A percentile compares a stretch with the other conserved stretches of the same genome.
phyloP scores from a whole-genome alignment of 2,329 filamentous ascomycete genomes.

The Diaporthe australafricana region DNA sequence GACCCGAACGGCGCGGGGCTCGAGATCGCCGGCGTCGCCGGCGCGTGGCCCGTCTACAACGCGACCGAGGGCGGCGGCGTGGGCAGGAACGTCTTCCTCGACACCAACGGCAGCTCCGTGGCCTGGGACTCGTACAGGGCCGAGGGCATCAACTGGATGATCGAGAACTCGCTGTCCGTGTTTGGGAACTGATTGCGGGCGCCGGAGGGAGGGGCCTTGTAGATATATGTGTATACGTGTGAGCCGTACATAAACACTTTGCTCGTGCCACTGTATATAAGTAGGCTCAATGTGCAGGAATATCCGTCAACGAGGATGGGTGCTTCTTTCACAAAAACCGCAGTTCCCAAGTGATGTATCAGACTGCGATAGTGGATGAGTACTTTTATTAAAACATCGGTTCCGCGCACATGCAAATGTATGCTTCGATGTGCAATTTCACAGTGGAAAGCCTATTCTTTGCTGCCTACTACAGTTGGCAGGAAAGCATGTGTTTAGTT shows the following conservation, averaged over 20 bases:
- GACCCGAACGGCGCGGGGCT: constrained; percentile 54
- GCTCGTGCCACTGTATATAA: background rate
- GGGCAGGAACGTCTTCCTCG: constrained; percentile 59
- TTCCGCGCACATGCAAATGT: background rate
- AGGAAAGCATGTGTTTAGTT: background rate
- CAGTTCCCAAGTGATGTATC: background rate
- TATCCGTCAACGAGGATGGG: background rate
- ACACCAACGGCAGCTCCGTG: constrained; percentile 56
- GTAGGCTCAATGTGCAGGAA: constrained; percentile 1
- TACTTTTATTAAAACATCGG: too few species aligned
- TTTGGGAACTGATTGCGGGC: constrained; percentile 35
- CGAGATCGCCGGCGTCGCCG: constrained; percentile 31
- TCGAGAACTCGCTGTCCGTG: constrained; percentile 31
- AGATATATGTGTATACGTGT: background rate
- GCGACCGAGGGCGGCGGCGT: constrained; percentile 39
- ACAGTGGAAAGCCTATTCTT: background rate
- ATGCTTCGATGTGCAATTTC: background rate
- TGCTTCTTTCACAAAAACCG: background rate
- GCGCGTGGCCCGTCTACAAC: constrained; percentile 40
- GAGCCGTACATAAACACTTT: background rate
- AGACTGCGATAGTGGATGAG: too few species aligned
- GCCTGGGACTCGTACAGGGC: constrained; percentile 57
- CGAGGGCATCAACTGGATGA: constrained; percentile 54
- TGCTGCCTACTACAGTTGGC: background rate
- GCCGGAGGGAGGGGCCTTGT: background rate